These are phyloP conservation scores for Podospora appendiculata DNA, from an alignment of 495 filamentous ascomycete genomes.

Conservation along the genomic window DNA sequence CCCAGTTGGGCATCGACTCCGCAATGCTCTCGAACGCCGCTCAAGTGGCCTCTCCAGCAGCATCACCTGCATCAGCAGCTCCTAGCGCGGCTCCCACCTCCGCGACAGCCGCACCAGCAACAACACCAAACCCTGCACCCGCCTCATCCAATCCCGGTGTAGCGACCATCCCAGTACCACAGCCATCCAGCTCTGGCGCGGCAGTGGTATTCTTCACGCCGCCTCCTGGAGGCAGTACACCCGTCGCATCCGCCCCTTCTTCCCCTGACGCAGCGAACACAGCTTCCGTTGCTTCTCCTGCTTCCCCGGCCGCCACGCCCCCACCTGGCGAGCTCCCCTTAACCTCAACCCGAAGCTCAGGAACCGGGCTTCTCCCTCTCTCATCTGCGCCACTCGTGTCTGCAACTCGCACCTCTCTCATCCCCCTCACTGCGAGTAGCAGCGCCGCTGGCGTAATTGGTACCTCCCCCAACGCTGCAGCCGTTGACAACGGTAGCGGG, in stretches of 20 bases:
- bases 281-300: neutral
- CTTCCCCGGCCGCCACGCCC: conserved; percentile 1
- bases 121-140: neutral
- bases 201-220: conserved; percentile 19
- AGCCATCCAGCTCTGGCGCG: neutral
- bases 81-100: neutral
- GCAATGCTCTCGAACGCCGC: conserved; percentile 14
- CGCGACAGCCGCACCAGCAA: neutral
- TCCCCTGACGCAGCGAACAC: neutral
- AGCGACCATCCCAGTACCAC: conserved; percentile 5
- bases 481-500: neutral
- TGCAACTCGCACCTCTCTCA: too few relatives aligned
- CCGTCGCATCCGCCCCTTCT: neutral
- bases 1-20: conserved; percentile 19
- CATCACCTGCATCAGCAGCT: neutral
- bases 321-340: too few relatives aligned
- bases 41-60: neutral
- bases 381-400: too few relatives aligned
- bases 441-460: neutral
- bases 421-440: neutral
- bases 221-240: conserved; percentile 7
- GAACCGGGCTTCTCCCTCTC: too few relatives aligned
- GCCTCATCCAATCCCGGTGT: conserved; percentile 5
- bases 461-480: conserved; percentile 2
- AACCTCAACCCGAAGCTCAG: too few relatives aligned